Evolutionary conservation across 768 basidiomycete genomes (phyloP), one percentile per base, ranked within the genome.

Genomic region (Amanita subjunquillea): DNA sequence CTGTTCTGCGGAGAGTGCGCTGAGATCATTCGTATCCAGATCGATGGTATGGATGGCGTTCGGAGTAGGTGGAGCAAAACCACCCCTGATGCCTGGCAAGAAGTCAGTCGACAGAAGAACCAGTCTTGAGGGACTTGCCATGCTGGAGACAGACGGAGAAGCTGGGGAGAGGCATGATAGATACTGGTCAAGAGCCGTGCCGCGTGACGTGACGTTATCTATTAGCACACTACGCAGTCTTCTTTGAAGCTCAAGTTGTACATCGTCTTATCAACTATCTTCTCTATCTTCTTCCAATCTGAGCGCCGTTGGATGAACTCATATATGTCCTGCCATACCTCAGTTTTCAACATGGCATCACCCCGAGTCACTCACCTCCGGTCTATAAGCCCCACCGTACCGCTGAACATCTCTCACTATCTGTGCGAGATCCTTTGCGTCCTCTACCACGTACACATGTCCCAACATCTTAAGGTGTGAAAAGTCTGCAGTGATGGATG

Each of bases 261-360:
- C 90, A 93, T 92, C 46, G 90, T 83, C 72, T 91, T 91, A 71
- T 92, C 91, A 47, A 98, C 96, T 25, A 80, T 84, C 68, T 91
- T 95, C 66, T 98, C 94, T 55, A 98, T 98, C 72, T 90, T 94
- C 71, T 96, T 95, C 95, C 95, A 98, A 65, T 99, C 95, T 6
- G 90, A 87, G 32, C 94, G 77, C 20, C 94, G 74, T 63, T 93
- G 91, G 60, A 97, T 89, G 60, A 97, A 95, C 66, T 98, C 95
- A 64, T 97, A 97, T 48, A 97, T 76, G 63, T 97, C 95, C 81
- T 85, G 54, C 9, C 45, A 39, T 8, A 49, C 7, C 20, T 56
- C 20, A 54, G 34, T 22, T 17, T 13, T 39, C 44, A 38, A 12
- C 12, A 3, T 9, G 30, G 7, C 25, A 6, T 53, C 8, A 10